Conservation (phyloP, 2,329 filamentous ascomycete species). For the Ophiostoma triangulosporum region DNA sequence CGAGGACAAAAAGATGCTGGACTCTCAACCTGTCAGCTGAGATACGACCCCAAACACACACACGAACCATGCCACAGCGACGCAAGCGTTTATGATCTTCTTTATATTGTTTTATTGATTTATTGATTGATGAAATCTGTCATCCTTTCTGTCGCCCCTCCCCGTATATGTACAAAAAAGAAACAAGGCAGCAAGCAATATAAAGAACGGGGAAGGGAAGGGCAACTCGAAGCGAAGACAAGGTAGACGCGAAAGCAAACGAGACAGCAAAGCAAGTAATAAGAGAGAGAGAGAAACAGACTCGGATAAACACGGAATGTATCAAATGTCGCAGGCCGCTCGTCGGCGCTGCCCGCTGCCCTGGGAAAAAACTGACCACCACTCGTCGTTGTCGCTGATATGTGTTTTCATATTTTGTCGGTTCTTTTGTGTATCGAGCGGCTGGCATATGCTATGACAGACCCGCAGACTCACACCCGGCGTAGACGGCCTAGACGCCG, state of each 20-base stretch:
- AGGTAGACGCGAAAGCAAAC: not conserved
- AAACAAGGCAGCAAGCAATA: conserved; percentile 4
- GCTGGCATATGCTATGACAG: no score
- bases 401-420: not conserved
- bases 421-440: not conserved
- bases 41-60: not conserved
- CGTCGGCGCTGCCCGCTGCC: conserved; percentile 24
- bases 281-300: conserved; percentile 1
- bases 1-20: not conserved
- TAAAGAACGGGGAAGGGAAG: not conserved
- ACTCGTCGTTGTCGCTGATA: not conserved
- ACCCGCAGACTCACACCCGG: not conserved
- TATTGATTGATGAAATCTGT: conserved; percentile 5
- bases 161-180: conserved; percentile 17
- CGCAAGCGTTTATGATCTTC: not conserved
- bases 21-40: not conserved
- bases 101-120: not conserved
- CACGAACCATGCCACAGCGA: not conserved
- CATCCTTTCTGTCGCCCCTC: conserved; percentile 5
- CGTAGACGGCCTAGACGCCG: conserved; percentile 29
- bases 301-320: conserved; percentile 11
- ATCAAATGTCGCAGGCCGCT: conserved; percentile 14
- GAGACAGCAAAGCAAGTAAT: not conserved
- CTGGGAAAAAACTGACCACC: not conserved
- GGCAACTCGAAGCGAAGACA: not conserved